A percentile compares a stretch with the other conserved stretches of the same genome.
Evolutionary conservation across 2,329 filamentous ascomycete genomes (phyloP).

Genomic region (Colletotrichum theobromicola): DNA sequence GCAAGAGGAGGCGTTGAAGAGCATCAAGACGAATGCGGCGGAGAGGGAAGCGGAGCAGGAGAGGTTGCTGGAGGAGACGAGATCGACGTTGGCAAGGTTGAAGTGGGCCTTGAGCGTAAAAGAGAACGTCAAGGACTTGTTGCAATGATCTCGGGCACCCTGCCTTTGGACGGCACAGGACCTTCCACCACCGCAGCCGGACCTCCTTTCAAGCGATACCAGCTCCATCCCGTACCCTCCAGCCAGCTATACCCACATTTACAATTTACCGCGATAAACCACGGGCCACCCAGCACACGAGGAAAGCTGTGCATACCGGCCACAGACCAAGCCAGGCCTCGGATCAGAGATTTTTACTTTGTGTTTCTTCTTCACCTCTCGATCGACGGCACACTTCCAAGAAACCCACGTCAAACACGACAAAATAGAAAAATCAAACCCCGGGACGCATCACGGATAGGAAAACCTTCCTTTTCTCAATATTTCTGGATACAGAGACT

Average conservation of each 20-base stretch:
- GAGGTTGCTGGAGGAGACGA: constrained; percentile 60
- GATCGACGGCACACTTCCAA: not conserved
- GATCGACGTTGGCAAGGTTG: constrained; percentile 69
- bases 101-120: constrained; percentile 76
- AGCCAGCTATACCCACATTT: not conserved
- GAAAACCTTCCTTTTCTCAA: not conserved
- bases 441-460: not conserved
- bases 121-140: constrained; percentile 60
- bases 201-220: not conserved
- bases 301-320: not conserved
- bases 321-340: not conserved
- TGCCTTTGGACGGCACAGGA: not conserved
- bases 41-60: constrained; percentile 67
- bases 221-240: not conserved
- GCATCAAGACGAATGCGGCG: constrained; percentile 63
- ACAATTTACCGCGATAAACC: not conserved
- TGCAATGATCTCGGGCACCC: constrained; percentile 38
- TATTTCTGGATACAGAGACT: not conserved
- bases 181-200: not conserved
- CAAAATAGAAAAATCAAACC: not conserved
- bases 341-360: not conserved
- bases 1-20: constrained; percentile 65
- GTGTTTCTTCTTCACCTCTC: not conserved
- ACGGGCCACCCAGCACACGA: not conserved
- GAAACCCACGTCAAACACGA: not conserved